phyloP scores from a whole-genome alignment of 306 rosid species.

The Castanea sativa region DNA sequence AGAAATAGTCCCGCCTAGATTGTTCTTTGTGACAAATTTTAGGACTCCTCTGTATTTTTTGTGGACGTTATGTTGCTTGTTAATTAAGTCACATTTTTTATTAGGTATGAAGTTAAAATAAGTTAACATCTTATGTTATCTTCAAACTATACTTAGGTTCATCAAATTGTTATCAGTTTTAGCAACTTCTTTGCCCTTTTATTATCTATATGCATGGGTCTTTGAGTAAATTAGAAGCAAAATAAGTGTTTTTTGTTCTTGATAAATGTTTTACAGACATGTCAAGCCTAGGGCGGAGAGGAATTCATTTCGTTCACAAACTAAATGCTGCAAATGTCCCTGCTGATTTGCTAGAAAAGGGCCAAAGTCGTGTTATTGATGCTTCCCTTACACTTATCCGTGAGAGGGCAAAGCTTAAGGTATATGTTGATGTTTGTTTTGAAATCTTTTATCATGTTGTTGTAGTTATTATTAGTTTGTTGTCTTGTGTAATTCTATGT shows the following conservation, averaged over 20 bases:
- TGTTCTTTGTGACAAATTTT: not conserved
- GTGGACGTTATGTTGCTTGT: not conserved
- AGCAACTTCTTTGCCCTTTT: not conserved
- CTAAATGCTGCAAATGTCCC: slow-evolving; percentile 60
- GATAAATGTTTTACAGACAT: slow-evolving; percentile 37
- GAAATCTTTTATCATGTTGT: not conserved
- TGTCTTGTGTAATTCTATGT: not conserved
- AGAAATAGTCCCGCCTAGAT: not conserved
- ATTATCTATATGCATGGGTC: not conserved
- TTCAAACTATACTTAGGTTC: not conserved
- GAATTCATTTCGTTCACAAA: slow-evolving; percentile 58
- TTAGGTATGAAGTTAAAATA: not conserved
- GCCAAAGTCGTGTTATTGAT: slow-evolving; percentile 81
- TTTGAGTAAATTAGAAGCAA: not conserved
- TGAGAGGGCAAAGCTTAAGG: slow-evolving; percentile 95
- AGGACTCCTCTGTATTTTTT: not conserved
- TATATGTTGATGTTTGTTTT: slow-evolving; percentile 15
- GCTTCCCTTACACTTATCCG: slow-evolving; percentile 97
- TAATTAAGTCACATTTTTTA: not conserved
- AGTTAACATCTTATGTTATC: not conserved
- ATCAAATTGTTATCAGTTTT: not conserved
- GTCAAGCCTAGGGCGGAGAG: slow-evolving; percentile 48
- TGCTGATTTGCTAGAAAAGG: slow-evolving; percentile 56
- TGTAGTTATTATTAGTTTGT: not conserved
- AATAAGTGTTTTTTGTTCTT: slow-evolving; percentile 8